phyloP scores from a whole-genome alignment of 257 asterid species.

The Solanum appendiculatum region DNA sequence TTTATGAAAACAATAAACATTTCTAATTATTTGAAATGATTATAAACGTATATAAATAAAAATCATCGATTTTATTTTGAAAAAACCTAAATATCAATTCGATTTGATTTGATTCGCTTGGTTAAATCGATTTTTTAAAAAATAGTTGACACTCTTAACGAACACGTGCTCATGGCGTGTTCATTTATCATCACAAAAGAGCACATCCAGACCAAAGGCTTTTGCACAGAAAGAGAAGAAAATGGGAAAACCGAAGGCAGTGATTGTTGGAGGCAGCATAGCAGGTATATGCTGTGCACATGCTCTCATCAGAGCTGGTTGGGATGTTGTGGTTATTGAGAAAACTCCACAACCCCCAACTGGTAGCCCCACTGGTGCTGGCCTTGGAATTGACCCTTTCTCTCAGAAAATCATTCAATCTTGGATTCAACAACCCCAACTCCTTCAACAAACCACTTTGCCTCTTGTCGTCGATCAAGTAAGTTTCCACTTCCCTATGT shows the following conservation, averaged over 20 bases:
- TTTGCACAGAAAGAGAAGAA: background rate
- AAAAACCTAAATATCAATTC: too few species aligned
- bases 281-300: conserved; percentile 70
- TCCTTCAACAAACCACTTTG: conserved; percentile 26
- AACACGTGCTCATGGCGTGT: too few species aligned
- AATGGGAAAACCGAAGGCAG: conserved; percentile 38
- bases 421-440: conserved; percentile 42
- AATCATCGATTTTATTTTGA: too few species aligned
- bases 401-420: conserved; percentile 29
- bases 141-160: too few species aligned
- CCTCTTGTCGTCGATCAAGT: conserved; percentile 70
- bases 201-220: background rate
- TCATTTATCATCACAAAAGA: too few species aligned
- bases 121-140: too few species aligned
- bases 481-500: background rate
- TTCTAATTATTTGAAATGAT: too few species aligned
- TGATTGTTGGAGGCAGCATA: conserved; percentile 86
- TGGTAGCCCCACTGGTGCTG: conserved; percentile 76
- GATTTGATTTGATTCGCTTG: too few species aligned
- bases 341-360: conserved; percentile 58
- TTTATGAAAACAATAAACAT: too few species aligned
- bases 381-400: conserved; percentile 62
- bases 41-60: too few species aligned
- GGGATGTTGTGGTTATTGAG: conserved; percentile 86
- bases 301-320: conserved; percentile 57